These are phyloP conservation scores for Plectosphaerella plurivora DNA, from an alignment of 2,329 filamentous ascomycete genomes.

Conservation along the genomic window DNA sequence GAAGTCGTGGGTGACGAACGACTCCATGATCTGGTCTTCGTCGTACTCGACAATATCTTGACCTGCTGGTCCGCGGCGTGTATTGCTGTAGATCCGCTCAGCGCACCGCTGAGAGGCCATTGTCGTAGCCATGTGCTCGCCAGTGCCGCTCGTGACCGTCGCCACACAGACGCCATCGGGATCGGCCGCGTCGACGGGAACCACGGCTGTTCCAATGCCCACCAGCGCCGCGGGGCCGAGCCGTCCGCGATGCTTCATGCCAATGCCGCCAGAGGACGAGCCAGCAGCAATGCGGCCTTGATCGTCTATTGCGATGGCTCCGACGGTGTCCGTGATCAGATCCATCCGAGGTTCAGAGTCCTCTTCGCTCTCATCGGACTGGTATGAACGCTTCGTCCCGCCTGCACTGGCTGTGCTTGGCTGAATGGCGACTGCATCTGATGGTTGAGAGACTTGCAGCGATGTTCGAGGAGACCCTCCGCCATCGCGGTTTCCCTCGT, in stretches of 20 bases:
- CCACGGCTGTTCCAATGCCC: slow-evolving; percentile 82
- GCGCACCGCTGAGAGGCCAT: slow-evolving; percentile 86
- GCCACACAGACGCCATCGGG: slow-evolving; percentile 67
- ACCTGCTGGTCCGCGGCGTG: slow-evolving; percentile 55
- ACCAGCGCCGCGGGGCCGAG: slow-evolving; percentile 90
- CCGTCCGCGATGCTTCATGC: slow-evolving; percentile 93
- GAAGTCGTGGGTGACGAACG: slow-evolving; percentile 84
- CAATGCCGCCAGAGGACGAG: slow-evolving; percentile 94
- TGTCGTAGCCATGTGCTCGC: slow-evolving; percentile 96
- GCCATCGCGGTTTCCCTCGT: slow-evolving; percentile 10
- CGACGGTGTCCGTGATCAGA: slow-evolving; percentile 85
- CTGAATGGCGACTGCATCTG: not conserved
- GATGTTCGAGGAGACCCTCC: slow-evolving; percentile 7
- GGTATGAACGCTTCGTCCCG: slow-evolving; percentile 29
- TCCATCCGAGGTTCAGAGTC: slow-evolving; percentile 38
- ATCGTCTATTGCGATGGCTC: slow-evolving; percentile 87
- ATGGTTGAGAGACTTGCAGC: not conserved
- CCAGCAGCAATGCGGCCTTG: slow-evolving; percentile 86
- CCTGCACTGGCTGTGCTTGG: slow-evolving; percentile 15
- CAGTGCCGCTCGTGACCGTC: slow-evolving; percentile 87
- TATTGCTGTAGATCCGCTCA: slow-evolving; percentile 73
- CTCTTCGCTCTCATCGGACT: slow-evolving; percentile 14
- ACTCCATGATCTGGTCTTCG: slow-evolving; percentile 69
- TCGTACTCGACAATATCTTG: slow-evolving; percentile 63
- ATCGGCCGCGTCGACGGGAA: slow-evolving; percentile 72